A percentile compares a stretch with the other conserved stretches of the same genome.
phyloP scores from a whole-genome alignment of 75 land plant species.

The Pinus tabuliformis region DNA sequence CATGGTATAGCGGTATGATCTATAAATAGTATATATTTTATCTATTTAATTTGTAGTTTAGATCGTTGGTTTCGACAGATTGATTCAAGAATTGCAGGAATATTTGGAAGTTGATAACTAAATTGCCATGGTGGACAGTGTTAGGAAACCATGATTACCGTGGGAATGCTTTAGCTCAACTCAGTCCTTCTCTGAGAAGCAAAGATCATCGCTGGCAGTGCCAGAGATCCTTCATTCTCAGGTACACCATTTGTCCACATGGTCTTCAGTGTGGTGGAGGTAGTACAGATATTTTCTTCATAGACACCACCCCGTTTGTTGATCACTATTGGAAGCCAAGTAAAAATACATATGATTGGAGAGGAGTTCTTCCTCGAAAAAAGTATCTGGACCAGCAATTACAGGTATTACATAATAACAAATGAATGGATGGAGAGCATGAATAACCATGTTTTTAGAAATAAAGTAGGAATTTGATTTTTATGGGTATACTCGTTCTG shows the following conservation, averaged over 20 bases:
- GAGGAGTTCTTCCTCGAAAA: constrained; percentile 61
- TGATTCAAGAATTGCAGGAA: too few relatives aligned
- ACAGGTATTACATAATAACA: constrained; percentile 22
- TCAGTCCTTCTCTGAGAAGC: constrained; percentile 14
- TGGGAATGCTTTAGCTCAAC: constrained; percentile 37
- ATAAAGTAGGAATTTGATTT: too few relatives aligned
- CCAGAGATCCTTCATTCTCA: constrained; percentile 24
- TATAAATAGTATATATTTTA: too few relatives aligned
- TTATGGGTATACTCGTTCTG: too few relatives aligned
- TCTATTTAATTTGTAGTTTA: too few relatives aligned
- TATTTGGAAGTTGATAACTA: neutral
- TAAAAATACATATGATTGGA: constrained; percentile 68
- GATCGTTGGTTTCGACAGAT: too few relatives aligned
- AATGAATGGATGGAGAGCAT: too few relatives aligned
- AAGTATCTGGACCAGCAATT: constrained; percentile 51
- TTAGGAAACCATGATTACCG: constrained; percentile 47
- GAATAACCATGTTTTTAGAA: neutral
- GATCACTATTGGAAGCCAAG: constrained; percentile 13
- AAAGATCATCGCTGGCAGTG: constrained; percentile 39
- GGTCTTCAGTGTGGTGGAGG: too few relatives aligned
- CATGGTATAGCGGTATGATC: constrained; percentile 37
- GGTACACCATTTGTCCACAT: neutral
- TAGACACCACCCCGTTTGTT: constrained; percentile 43
- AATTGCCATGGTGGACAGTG: constrained; percentile 20
- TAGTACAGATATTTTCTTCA: constrained; percentile 30